These are phyloP conservation scores for Yarrowia yakushimensis DNA, from an alignment of 805 yeast genomes.

Conservation along the genomic window DNA sequence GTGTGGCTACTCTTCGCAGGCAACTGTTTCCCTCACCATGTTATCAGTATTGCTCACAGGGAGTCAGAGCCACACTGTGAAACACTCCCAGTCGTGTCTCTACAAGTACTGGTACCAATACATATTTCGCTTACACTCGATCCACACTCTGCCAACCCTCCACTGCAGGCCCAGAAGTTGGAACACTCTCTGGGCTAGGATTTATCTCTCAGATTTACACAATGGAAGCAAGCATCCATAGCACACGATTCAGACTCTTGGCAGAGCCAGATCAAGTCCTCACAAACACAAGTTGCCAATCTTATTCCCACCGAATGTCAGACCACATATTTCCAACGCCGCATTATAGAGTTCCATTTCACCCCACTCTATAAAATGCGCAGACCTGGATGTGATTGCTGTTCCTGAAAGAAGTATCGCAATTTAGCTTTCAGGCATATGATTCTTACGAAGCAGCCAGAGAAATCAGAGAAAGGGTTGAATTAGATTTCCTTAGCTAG, in stretches of 20 bases:
- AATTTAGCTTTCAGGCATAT: not conserved
- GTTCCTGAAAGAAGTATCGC: not conserved
- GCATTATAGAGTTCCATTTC: not conserved
- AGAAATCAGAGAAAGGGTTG: not conserved
- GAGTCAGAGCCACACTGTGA: no score
- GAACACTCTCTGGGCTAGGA: not conserved
- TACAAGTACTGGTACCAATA: no score
- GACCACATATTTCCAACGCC: not conserved
- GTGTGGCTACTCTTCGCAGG: no score
- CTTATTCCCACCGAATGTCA: not conserved
- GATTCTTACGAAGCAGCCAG: not conserved
- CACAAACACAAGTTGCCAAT: not conserved
- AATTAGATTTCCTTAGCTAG: no score
- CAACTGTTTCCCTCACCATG: no score
- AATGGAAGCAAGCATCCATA: not conserved
- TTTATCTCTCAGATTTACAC: not conserved
- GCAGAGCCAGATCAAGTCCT: not conserved
- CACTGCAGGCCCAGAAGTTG: not conserved
- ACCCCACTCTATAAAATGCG: not conserved
- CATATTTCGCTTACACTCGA: no score
- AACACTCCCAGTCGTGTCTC: no score
- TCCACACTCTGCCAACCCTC: no score
- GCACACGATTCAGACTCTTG: not conserved
- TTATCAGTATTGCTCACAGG: no score
- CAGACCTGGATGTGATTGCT: conserved; percentile 3